Conservation (phyloP, 768 basidiomycete species). For the Clathrus columnatus region DNA sequence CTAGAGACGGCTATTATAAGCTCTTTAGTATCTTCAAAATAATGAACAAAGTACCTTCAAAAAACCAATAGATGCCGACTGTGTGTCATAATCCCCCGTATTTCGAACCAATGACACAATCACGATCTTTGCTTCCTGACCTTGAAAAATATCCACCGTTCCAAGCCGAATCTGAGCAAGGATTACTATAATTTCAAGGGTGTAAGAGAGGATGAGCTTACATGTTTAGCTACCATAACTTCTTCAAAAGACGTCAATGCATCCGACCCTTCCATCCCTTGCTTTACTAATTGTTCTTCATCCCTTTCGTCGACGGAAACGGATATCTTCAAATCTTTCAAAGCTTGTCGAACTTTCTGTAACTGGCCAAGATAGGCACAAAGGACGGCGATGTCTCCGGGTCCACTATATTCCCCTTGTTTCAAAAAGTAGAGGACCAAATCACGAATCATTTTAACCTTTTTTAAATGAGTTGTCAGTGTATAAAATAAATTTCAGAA, state of each 20-base stretch:
- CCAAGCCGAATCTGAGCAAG: slow-evolving; percentile 51
- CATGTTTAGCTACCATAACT: slow-evolving; percentile 42
- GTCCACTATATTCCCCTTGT: slow-evolving; percentile 38
- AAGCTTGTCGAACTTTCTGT: slow-evolving; percentile 33
- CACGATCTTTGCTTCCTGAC: slow-evolving; percentile 57
- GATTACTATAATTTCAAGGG: not conserved
- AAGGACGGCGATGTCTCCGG: slow-evolving; percentile 46
- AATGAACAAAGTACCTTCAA: too few relatives aligned
- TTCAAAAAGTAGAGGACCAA: slow-evolving; percentile 46
- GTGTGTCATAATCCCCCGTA: slow-evolving; percentile 36
- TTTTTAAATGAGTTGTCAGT: slow-evolving; percentile 27
- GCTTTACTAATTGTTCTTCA: slow-evolving; percentile 46
- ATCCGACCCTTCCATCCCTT: slow-evolving; percentile 29
- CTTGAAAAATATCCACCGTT: slow-evolving; percentile 75
- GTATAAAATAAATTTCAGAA: slow-evolving; percentile 36
- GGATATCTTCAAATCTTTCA: slow-evolving; percentile 40
- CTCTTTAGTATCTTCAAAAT: too few relatives aligned
- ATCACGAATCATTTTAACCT: slow-evolving; percentile 42
- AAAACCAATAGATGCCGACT: slow-evolving; percentile 49
- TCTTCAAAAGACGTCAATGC: slow-evolving; percentile 27
- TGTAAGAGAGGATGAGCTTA: slow-evolving; percentile 27
- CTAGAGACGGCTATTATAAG: too few relatives aligned
- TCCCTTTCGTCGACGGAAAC: slow-evolving; percentile 66
- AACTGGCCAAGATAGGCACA: slow-evolving; percentile 48
- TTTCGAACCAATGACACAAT: slow-evolving; percentile 72